phyloP scores from a whole-genome alignment of 805 yeast genomes.

The Candida wancherniae region DNA sequence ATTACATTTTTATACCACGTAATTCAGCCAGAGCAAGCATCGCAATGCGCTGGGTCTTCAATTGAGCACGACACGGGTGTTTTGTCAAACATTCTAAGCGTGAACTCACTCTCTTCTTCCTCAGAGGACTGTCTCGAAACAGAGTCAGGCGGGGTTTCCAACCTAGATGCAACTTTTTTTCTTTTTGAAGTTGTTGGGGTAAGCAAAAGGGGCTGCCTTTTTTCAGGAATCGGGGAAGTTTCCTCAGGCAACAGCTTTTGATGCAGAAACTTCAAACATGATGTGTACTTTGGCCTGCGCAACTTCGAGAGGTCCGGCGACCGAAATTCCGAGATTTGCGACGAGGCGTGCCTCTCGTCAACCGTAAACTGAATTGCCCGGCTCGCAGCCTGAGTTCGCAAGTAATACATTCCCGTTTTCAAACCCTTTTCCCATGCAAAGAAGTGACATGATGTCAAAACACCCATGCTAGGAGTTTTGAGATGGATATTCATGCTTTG shows the following conservation, averaged over 20 bases:
- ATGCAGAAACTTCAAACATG: neutral
- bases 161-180: no score
- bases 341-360: conserved; percentile 3
- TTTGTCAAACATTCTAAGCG: conserved; percentile 29
- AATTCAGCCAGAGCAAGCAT: conserved; percentile 22
- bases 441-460: conserved; percentile 41
- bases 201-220: no score
- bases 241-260: no score
- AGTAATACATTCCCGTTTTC: conserved; percentile 39
- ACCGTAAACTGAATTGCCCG: conserved; percentile 33
- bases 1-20: no score
- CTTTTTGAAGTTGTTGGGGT: no score
- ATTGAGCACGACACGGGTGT: conserved; percentile 32
- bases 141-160: no score
- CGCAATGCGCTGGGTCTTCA: conserved; percentile 19
- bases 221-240: no score
- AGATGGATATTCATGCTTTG: conserved; percentile 42
- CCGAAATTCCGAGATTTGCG: conserved; percentile 2
- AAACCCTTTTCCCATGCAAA: conserved; percentile 37
- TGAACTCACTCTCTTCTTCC: no score
- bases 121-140: no score
- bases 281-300: conserved; percentile 1
- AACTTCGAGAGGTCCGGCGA: conserved; percentile 3
- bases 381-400: conserved; percentile 35
- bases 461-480: conserved; percentile 33